These are phyloP conservation scores for Colletotrichum falcatum DNA, from an alignment of 2,329 filamentous ascomycete species.

Conservation along the genomic window DNA sequence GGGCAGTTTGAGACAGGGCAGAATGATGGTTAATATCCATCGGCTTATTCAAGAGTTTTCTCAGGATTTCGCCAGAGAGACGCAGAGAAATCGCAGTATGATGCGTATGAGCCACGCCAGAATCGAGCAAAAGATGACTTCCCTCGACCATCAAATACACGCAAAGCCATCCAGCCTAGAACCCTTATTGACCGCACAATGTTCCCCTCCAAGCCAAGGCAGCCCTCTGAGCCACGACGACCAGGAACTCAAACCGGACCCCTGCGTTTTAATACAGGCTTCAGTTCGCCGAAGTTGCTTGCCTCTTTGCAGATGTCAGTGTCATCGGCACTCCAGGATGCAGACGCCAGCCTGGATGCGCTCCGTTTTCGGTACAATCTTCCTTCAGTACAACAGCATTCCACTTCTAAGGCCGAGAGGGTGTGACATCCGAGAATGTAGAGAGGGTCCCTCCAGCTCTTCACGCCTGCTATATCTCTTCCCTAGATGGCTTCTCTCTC, in stretches of 20 bases:
- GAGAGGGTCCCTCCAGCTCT: neutral
- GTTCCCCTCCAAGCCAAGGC: neutral
- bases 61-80: neutral
- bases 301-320: slow-evolving; percentile 23
- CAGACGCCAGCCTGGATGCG: slow-evolving; percentile 16
- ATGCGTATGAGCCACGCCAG: neutral
- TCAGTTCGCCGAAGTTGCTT: neutral
- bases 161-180: neutral
- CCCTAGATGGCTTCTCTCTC: slow-evolving; percentile 17
- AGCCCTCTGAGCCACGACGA: neutral
- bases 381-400: slow-evolving; percentile 11
- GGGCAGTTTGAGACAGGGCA: slow-evolving; percentile 13
- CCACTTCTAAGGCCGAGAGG: slow-evolving; percentile 1
- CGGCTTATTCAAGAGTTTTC: slow-evolving; percentile 1
- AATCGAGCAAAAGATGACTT: neutral
- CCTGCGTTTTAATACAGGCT: neutral
- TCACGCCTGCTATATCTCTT: slow-evolving; percentile 21
- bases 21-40: neutral
- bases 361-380: slow-evolving; percentile 3
- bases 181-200: neutral
- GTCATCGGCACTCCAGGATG: slow-evolving; percentile 2
- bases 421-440: slow-evolving; percentile 1
- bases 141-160: neutral
- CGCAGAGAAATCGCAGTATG: neutral
- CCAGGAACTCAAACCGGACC: neutral